phyloP scores from a whole-genome alignment of 345 rosid genomes.

The Nephelium lappaceum region DNA sequence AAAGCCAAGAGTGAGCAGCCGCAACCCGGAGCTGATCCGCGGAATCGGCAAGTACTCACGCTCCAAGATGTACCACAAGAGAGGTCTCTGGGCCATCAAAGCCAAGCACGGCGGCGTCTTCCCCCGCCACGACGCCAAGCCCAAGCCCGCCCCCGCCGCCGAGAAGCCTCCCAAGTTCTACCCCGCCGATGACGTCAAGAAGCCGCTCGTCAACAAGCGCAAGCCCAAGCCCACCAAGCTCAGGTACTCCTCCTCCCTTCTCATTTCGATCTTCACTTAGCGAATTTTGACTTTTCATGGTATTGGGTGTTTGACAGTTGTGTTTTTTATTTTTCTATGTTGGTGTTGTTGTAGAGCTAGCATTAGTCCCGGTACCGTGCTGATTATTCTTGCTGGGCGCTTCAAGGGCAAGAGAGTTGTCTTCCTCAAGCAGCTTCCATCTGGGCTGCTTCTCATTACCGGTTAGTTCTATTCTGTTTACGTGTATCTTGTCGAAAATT shows the following conservation, averaged over 20 bases:
- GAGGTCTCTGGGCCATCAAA: slow-evolving; percentile 76
- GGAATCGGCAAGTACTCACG: slow-evolving; percentile 67
- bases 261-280: neutral
- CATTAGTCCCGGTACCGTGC: slow-evolving; percentile 67
- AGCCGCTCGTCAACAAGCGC: slow-evolving; percentile 62
- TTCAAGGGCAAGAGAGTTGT: slow-evolving; percentile 91
- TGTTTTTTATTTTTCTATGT: too few species aligned
- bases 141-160: slow-evolving; percentile 44
- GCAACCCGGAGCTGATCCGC: slow-evolving; percentile 64
- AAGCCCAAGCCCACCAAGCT: slow-evolving; percentile 69
- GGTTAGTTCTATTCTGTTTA: slow-evolving; percentile 41
- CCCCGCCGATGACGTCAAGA: slow-evolving; percentile 73
- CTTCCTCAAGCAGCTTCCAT: slow-evolving; percentile 77
- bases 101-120: slow-evolving; percentile 72
- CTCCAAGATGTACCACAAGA: slow-evolving; percentile 71
- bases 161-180: slow-evolving; percentile 64
- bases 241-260: slow-evolving; percentile 36
- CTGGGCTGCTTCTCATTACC: slow-evolving; percentile 81
- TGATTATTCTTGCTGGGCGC: slow-evolving; percentile 78
- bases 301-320: neutral
- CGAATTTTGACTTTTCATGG: neutral
- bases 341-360: slow-evolving; percentile 46
- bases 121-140: slow-evolving; percentile 62
- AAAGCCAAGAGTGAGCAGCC: slow-evolving; percentile 35
- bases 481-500: too few species aligned